Base-by-base conservation (phyloP, 148 eudicot species). In the Dianthus caryophyllus region DNA sequence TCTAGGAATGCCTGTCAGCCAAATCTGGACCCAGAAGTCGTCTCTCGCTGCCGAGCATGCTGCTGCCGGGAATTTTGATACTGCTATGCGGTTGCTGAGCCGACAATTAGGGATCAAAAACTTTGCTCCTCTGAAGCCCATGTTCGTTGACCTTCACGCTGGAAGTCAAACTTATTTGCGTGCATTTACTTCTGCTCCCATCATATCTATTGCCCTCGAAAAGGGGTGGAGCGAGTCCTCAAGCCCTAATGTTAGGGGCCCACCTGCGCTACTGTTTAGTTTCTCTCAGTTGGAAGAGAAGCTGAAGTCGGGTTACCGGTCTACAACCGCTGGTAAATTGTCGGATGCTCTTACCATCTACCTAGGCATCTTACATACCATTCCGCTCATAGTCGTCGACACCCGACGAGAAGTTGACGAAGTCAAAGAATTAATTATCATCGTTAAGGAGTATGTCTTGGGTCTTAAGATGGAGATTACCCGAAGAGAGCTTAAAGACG, bases 41-140 rank as follows among this genome's bases (percentile, higher is more conserved):
- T 87, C 95, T 51, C 84, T 93, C 27, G 98, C 96, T 21, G 96
- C 96, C 43, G 98, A 92, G 69, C 98, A 92, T 61, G 98, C 88
- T 17, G 98, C 94, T 48, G 98, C 94, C 44, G 98, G 98, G 31
- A 89, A 93, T 73, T 93, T 93, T 6, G 96, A 93, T 66, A 87
- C 91, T 50, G 98, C 98, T 11, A 89, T 93, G 96, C 87, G 91
- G 61, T 68, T 93, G 69, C 74, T 93, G 5, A 82, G 68, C 78
- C 89, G 98, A 11, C 98, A 93, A 69, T 76, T 93, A 25, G 96
- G 96, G 64, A 86, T 93, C 1, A 83, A 52, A 57, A 93, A 89
- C 44, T 93, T 93, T 66, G 30, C 75, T 56, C 98, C 96, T 36
- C 66, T 92, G 76, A 85, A 77, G 70, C 61, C 91, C 29, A 72